Evolutionary conservation across 1,284 basidiomycete genomes (phyloP), one percentile per base, ranked within the genome.

Genomic region (Cryptococcus floricola): DNA sequence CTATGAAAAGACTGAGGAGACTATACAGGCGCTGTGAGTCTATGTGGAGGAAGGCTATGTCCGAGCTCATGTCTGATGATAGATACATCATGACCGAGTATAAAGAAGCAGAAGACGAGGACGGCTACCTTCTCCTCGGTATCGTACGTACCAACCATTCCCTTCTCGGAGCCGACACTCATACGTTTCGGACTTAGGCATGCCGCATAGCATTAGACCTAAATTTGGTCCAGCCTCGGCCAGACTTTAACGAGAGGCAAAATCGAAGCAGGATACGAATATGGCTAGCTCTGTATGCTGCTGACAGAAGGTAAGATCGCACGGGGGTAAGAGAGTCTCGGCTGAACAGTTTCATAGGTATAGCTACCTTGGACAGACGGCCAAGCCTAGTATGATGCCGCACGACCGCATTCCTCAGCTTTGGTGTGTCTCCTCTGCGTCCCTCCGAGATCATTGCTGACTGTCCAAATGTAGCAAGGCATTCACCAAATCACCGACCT

Each of bases 51-150:
- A 34, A 34, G 10, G 31, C 23, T 23, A 34, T 10, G 10, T 34
- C 31, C 31, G 7, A 34, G 31, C 31, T 34, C 10, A 34, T 34
- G 31, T 10, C 10, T 34, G 6, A 10, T 10, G 4, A 10, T 23
- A 56, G 55, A 25, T 56, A 41, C 31, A 50, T 56, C 4, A 23
- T 56, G 50, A 56, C 55, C 27, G 55, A 56, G 42, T 56, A 52
- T 28, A 56, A 56, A 39, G 55, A 56, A 39, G 55, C 50, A 16
- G 55, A 56, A 27, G 50, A 56, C 48, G 55, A 56, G 45, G 52
- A 56, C 39, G 55, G 50, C 3, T 56, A 52, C 48, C 28, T 56
- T 6, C 46, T 56, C 6, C 43, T 56, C 18, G 55, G 55, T 16
- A 56, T 56, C 38, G 55, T 56, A 28, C 42, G 55, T 34, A 8